Evolutionary conservation across 106 monocot species (phyloP), one percentile per base, ranked within the genome.

Genomic region (Vanilla planifolia): DNA sequence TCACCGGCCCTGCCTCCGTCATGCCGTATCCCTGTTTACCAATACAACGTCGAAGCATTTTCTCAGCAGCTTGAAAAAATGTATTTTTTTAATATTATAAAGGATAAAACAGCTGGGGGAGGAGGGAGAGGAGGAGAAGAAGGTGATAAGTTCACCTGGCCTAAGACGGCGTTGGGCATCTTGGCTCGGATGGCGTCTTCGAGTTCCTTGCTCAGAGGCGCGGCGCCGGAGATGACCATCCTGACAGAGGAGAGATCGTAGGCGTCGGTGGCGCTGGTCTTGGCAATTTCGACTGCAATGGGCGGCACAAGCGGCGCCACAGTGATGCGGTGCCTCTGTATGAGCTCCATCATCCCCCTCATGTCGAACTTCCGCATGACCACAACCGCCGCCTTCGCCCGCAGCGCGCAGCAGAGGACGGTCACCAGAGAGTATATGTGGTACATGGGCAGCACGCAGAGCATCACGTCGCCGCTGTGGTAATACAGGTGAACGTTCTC

Each of bases 141-240:
- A 37, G n/a, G 10, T 6, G 10, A 37, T 37, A 5, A 21, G 8
- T 50, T 33, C 37, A 81, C 86, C 73, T 89, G 89, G 2, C 89
- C 89, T 27, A 85, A 68, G 42, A 58, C 64, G 34, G 84, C 80
- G 10, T 70, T 78, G 14, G 89, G 89, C 10, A 89, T 51, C 69
- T 68, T 89, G 5, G 69, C 56, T 17, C 61, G 53, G 48, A 85
- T 62, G 0, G 42, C 59, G 23, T 85, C 81, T 64, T 81, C 75
- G n/a, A 85, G 68, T 53, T 90, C 90, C 71, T 79, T 85, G 37
- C 85, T 79, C 73, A 90, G 73, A 16, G 90, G 85, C 15, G 90
- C 90, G 30, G 82, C 90, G 0, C 90, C 90, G 30, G 79, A 90
- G 60, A 82, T 70, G 13, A 90, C 73, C 55, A 64, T 69, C 48